These are phyloP conservation scores for Lyophyllum semitale DNA, from an alignment of 768 basidiomycete genomes.

Conservation along the genomic window DNA sequence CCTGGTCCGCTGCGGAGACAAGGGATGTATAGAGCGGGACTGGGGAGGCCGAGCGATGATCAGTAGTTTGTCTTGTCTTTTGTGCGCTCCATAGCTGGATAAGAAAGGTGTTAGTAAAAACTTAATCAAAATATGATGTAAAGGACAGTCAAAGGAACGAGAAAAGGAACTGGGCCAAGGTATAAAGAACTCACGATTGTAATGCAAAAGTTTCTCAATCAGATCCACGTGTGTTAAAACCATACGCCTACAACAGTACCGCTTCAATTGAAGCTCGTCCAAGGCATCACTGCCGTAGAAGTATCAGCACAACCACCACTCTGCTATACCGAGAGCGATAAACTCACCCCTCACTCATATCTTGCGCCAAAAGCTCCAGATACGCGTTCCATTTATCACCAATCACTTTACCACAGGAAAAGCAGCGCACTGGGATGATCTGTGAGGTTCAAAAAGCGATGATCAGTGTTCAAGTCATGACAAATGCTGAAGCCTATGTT, in stretches of 20 bases:
- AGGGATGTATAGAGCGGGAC: neutral
- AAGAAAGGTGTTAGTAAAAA: neutral
- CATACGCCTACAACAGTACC: slow-evolving; percentile 98
- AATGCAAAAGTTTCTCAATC: slow-evolving; percentile 95
- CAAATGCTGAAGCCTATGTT: neutral
- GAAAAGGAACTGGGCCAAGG: neutral
- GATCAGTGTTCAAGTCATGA: neutral
- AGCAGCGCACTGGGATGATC: slow-evolving; percentile 97
- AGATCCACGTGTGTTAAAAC: slow-evolving; percentile 96
- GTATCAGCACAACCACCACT: neutral
- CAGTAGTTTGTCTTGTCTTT: slow-evolving; percentile 40
- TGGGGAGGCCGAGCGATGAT: neutral
- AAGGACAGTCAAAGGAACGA: neutral
- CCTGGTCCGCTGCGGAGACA: neutral
- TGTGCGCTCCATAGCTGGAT: slow-evolving; percentile 49
- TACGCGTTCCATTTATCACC: slow-evolving; percentile 96
- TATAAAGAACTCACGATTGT: slow-evolving; percentile 72
- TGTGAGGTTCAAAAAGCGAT: slow-evolving; percentile 28
- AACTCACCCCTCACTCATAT: slow-evolving; percentile 86
- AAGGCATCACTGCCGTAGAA: slow-evolving; percentile 71
- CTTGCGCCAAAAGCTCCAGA: slow-evolving; percentile 76
- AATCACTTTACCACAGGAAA: slow-evolving; percentile 96
- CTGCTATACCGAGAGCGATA: neutral
- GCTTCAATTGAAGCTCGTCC: slow-evolving; percentile 84
- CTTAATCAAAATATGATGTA: neutral